Percentiles rank a stretch among this genome's conserved stretches.
Conservation (phyloP, 2,329 filamentous ascomycete genomes). For the Verticillium isaacii region DNA sequence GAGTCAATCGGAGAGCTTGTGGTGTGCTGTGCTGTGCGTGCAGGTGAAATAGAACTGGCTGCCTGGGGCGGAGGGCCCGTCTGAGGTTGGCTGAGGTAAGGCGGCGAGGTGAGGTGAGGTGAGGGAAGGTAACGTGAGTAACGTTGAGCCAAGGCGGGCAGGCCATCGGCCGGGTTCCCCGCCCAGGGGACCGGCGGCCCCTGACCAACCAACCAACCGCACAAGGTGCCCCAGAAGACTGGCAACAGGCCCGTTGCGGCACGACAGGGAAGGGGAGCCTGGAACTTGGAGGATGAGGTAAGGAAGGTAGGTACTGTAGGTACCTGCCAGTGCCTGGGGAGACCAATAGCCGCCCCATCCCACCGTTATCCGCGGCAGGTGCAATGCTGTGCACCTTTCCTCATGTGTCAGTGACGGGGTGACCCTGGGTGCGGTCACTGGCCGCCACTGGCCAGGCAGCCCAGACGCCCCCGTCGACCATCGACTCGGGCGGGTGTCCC, state of each 20-base stretch:
- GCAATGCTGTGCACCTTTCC: neutral
- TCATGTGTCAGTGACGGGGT: neutral
- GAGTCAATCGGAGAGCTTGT: no score
- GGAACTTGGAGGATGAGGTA: no score
- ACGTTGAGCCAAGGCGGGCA: neutral
- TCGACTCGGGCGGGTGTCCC: neutral
- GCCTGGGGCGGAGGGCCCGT: no score
- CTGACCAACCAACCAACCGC: neutral
- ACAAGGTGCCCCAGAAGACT: neutral
- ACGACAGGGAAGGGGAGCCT: neutral
- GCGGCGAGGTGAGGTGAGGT: no score
- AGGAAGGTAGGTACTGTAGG: no score
- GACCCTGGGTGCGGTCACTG: neutral
- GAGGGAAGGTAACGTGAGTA: no score
- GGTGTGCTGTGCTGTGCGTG: no score
- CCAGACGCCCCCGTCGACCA: neutral
- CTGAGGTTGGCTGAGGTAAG: no score
- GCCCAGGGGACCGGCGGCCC: neutral
- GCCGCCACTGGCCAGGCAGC: neutral
- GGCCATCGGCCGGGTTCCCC: neutral
- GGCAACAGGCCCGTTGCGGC: neutral
- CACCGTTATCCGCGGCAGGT: neutral
- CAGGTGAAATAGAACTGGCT: no score
- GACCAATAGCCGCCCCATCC: neutral
- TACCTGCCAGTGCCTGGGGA: neutral